These are phyloP conservation scores for Dorcoceras hygrometricum DNA, from an alignment of 257 asterid genomes.

Conservation along the genomic window DNA sequence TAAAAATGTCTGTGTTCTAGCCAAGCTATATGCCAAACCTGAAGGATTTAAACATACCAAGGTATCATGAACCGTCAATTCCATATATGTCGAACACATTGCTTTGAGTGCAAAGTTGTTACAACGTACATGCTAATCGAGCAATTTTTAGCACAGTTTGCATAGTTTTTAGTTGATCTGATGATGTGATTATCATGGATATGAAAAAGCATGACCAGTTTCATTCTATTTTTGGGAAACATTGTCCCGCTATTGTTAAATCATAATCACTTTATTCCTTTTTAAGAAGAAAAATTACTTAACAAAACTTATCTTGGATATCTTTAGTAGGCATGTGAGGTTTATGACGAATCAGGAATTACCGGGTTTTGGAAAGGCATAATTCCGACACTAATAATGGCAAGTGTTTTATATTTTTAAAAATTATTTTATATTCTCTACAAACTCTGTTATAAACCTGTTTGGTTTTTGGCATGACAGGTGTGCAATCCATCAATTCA, in stretches of 20 bases:
- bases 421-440: slow-evolving; percentile 10
- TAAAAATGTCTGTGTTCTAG: neutral
- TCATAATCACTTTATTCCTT: neutral
- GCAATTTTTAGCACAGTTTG: neutral
- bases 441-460: slow-evolving; percentile 23
- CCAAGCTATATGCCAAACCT: neutral
- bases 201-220: neutral
- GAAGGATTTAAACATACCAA: neutral
- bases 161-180: neutral
- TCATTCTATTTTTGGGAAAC: neutral
- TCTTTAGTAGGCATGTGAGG: slow-evolving; percentile 73
- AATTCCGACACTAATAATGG: slow-evolving; percentile 86
- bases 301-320: slow-evolving; percentile 34
- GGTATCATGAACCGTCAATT: neutral
- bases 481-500: slow-evolving; percentile 97
- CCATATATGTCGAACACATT: neutral
- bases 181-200: neutral
- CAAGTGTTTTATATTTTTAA: slow-evolving; percentile 26
- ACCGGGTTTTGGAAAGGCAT: slow-evolving; percentile 93
- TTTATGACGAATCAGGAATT: slow-evolving; percentile 78
- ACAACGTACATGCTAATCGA: neutral
- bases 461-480: slow-evolving; percentile 39
- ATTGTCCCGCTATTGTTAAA: neutral
- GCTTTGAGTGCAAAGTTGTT: neutral
- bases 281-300: slow-evolving; percentile 9